A percentile compares a stretch with the other conserved stretches of the same genome.
phyloP scores from a whole-genome alignment of 2,329 filamentous ascomycete species.

The Pseudogymnoascus sp. region DNA sequence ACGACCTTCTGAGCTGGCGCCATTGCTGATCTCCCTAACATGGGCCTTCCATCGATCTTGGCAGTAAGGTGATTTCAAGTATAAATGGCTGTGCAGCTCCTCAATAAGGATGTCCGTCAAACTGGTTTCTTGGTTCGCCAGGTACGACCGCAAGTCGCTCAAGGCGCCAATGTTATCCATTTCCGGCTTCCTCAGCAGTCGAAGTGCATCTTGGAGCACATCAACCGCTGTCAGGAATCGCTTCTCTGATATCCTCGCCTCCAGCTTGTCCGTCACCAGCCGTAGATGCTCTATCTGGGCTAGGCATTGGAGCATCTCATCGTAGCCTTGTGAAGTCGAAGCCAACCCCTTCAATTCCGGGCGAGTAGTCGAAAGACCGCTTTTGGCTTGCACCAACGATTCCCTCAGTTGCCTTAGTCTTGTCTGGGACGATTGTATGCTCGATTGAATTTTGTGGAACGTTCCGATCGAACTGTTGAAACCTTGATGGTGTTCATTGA shows the following conservation, averaged over 20 bases:
- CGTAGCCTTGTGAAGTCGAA: conserved; percentile 79
- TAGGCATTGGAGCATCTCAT: conserved; percentile 77
- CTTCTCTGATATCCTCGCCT: conserved; percentile 93
- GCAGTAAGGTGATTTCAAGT: conserved; percentile 95
- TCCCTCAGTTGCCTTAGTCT: conserved; percentile 77
- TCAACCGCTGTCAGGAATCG: conserved; percentile 89
- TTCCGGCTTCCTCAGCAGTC: conserved; percentile 77
- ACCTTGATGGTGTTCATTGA: conserved; percentile 97
- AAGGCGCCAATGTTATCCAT: conserved; percentile 87
- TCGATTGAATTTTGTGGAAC: conserved; percentile 96
- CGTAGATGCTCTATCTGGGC: conserved; percentile 82
- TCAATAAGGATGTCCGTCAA: conserved; percentile 95
- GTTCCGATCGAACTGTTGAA: conserved; percentile 99
- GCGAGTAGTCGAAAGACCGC: conserved; percentile 74
- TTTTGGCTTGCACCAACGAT: conserved; percentile 73
- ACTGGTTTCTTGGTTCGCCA: conserved; percentile 85
- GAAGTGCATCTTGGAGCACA: conserved; percentile 77
- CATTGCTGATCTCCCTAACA: conserved; percentile 55
- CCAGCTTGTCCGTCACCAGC: conserved; percentile 81
- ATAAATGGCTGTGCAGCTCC: conserved; percentile 92
- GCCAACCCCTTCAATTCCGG: conserved; percentile 88
- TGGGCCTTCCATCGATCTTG: conserved; percentile 90
- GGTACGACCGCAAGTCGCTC: conserved; percentile 76
- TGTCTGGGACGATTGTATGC: conserved; percentile 81
- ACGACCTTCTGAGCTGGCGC: conserved; percentile 30